Base-by-base conservation (phyloP, 2,329 filamentous ascomycete genomes). In the Colletotrichum aenigma region DNA sequence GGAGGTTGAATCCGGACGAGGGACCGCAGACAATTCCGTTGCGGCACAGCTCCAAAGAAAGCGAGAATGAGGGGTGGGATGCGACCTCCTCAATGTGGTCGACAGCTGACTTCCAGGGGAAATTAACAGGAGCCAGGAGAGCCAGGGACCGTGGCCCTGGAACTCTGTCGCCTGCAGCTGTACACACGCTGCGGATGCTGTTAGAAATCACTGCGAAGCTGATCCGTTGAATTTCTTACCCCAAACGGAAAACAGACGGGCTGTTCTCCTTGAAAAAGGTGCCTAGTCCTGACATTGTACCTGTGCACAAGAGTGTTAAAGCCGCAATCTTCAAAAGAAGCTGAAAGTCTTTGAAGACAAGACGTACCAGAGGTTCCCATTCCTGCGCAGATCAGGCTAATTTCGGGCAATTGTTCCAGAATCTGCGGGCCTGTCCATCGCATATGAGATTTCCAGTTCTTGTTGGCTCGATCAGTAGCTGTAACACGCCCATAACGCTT, bases 381-480 rank as follows among this genome's bases (percentile, higher is more conserved):
- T 2, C 89, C 89, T 2, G 89, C 87, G 74, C 89, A 91, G n/a
- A 92, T 84, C 4, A 92, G 79, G 43, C 87, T 89, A 71, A 92
- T 90, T 61, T 90, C 85, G 1, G 90, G 90, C 1, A 92, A 79
- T 70, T 92, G 91, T 70, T 84, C 86, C 61, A 88, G 83, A n/a
- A 92, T 90, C 76, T 92, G 91, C 0, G 90, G 89, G 0, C 90
- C 91, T 0, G 91, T 92, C 90, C 90, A 92, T 30, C 86, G 87
- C 13, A 89, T 81, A 78, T 92, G 91, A 3, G 90, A 83, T 78
- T 86, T 84, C 87, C 88, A 90, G 73, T 90, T 90, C 87, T 52
- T 88, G 71, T 43, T 18, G 28, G 32, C 9, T 13, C 13, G 3
- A 13, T 26, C 4, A 52, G 48, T 30, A 56, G 12, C 43, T 34